Base-by-base conservation (phyloP, 331 rosid genomes). In the Arachis monticola region DNA sequence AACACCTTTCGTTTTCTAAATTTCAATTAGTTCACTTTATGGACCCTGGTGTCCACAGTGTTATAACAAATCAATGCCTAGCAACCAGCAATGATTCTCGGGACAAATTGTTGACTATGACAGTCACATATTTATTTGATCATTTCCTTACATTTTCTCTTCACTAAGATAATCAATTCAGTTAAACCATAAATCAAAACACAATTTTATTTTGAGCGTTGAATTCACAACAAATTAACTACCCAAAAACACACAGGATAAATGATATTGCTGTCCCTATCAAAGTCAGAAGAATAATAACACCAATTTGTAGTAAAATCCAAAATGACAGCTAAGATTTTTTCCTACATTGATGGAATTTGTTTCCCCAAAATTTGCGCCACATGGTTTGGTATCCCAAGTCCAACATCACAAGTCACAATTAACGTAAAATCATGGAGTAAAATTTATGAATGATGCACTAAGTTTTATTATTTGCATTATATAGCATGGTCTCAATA, bases 291-390 rank as follows among this genome's bases (percentile, higher is more conserved):
- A 70, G 22, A 60, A 79, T 10, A 30, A 17, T 51, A 51, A 74
- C 70, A 79, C 30, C 8, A 70, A 78, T 67, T 44, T 74, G 70
- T 60, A 53, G 72, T 70, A 76, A 75, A 70, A 35, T 59, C 73
- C 46, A 59, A 78, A 78, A 40, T 38, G 85, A 83, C 87, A 83
- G 80, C 82, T 76, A 80, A 74, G 44, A 84, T 64, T 65, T 75
- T 32, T 51, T 62, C 45, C 56, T 8, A 41, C 64, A 55, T 41
- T 80, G 81, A 72, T 76, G 87, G 83, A 67, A 38, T 67, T 74
- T 80, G 45, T 72, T 74, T 62, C 57, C 67, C 90, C 96, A 79
- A n/a, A 78, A 79, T 80, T 83, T 57, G 82, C 87, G 93, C 87
- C 85, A 79, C 84, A 78, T 73, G 81, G 70, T 70, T 51, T 5